phyloP scores from a whole-genome alignment of 2,329 filamentous ascomycete genomes.

The Cladosporium sp. region DNA sequence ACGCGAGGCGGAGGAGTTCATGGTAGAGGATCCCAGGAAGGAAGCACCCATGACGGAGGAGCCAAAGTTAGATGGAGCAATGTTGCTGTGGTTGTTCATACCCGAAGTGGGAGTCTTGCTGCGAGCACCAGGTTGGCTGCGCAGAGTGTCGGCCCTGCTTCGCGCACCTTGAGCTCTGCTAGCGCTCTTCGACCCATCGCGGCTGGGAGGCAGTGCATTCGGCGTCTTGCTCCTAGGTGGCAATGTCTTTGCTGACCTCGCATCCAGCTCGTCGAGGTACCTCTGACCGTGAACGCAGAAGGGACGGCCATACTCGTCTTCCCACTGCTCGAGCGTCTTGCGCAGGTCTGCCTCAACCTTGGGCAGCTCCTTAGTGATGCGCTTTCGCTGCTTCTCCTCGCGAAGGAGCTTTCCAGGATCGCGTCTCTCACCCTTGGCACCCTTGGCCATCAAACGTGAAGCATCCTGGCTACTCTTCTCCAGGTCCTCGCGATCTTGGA shows the following conservation, averaged over 20 bases:
- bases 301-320: constrained; percentile 88
- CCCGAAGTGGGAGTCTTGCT: constrained; percentile 41
- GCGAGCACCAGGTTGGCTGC: constrained; percentile 38
- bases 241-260: constrained; percentile 54
- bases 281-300: constrained; percentile 91
- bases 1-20: constrained; percentile 33
- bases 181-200: constrained; percentile 29
- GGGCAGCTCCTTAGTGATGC: constrained; percentile 91
- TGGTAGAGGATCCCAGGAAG: constrained; percentile 22
- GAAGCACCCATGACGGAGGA: constrained; percentile 28
- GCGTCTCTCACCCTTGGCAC: constrained; percentile 87
- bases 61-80: constrained; percentile 23
- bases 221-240: constrained; percentile 65
- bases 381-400: constrained; percentile 98
- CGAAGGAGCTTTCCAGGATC: constrained; percentile 90
- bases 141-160: constrained; percentile 37
- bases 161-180: constrained; percentile 21
- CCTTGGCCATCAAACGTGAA: constrained; percentile 84
- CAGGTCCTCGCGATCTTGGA: constrained; percentile 83
- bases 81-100: constrained; percentile 28
- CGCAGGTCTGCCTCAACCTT: constrained; percentile 83
- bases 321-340: constrained; percentile 79
- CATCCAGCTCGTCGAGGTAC: constrained; percentile 81
- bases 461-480: constrained; percentile 91
- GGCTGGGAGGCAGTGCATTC: constrained; percentile 24